These are phyloP conservation scores for Aspergillus quadrilineatus DNA, from an alignment of 2,329 filamentous ascomycete genomes.

Conservation along the genomic window DNA sequence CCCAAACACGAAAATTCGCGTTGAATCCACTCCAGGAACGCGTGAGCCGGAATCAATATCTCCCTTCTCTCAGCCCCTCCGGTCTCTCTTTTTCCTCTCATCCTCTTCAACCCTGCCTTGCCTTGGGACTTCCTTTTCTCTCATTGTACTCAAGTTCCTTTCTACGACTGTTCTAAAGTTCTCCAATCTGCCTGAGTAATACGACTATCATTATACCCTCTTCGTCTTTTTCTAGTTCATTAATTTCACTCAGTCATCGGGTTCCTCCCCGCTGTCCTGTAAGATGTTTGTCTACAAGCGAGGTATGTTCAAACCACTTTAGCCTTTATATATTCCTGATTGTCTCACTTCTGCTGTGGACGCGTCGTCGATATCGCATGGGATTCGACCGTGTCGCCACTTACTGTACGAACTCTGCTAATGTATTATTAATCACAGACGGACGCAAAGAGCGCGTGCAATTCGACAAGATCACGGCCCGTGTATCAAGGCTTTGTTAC, in stretches of 20 bases:
- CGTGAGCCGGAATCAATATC: conserved; percentile 38
- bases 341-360: background rate
- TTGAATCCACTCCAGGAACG: conserved; percentile 28
- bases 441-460: conserved; percentile 99
- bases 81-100: conserved; percentile 27
- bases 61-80: conserved; percentile 27
- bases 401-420: conserved; percentile 17
- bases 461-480: conserved; percentile 99
- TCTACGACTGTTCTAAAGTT: conserved; percentile 4
- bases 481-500: conserved; percentile 96
- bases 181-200: conserved; percentile 13
- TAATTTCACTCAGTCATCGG: conserved; percentile 14
- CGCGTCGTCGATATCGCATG: background rate
- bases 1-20: conserved; percentile 38
- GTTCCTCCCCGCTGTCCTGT: conserved; percentile 17
- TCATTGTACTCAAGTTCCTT: conserved; percentile 4
- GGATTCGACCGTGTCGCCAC: conserved; percentile 20
- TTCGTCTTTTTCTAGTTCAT: conserved; percentile 19
- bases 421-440: conserved; percentile 57
- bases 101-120: conserved; percentile 19
- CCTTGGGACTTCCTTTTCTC: conserved; percentile 12
- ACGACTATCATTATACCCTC: conserved; percentile 17
- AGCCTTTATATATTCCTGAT: background rate
- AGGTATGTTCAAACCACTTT: conserved; percentile 46
- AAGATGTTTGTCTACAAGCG: conserved; percentile 65